These are phyloP conservation scores for Fusarium chuoi DNA, from an alignment of 2,329 filamentous ascomycete genomes.

Conservation along the genomic window DNA sequence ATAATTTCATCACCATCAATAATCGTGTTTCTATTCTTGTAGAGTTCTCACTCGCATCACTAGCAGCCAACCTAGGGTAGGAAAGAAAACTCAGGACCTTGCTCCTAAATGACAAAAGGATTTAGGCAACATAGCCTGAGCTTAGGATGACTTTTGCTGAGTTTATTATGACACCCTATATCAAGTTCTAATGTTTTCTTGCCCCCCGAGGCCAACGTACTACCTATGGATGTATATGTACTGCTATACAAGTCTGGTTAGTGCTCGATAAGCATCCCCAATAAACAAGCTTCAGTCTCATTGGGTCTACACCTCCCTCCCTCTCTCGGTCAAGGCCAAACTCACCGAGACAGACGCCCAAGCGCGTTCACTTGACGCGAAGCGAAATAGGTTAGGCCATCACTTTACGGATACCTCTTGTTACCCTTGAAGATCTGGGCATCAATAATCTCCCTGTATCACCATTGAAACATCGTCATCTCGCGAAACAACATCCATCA, in stretches of 20 bases:
- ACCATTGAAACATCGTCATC: conserved; percentile 14
- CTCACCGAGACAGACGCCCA: conserved; percentile 21
- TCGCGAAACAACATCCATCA: conserved; percentile 2
- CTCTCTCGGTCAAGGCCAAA: conserved; percentile 2
- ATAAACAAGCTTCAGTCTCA: neutral
- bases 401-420: neutral
- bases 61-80: too few relatives aligned
- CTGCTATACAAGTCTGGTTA: neutral
- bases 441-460: conserved; percentile 19
- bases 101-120: too few relatives aligned
- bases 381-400: conserved; percentile 26
- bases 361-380: conserved; percentile 6
- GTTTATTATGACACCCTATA: too few relatives aligned
- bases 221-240: too few relatives aligned
- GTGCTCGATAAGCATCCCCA: conserved; percentile 8
- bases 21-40: conserved; percentile 14
- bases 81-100: too few relatives aligned
- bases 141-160: too few relatives aligned
- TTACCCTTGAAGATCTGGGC: conserved; percentile 18
- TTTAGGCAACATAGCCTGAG: too few relatives aligned
- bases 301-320: conserved; percentile 6
- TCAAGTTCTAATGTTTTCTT: too few relatives aligned
- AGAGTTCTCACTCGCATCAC: neutral
- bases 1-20: neutral
- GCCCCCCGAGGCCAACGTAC: too few relatives aligned